Evolutionary conservation across 352 stramenopile species (phyloP), one percentile per base, ranked within the genome.

Genomic region (Phytophthora sp.): DNA sequence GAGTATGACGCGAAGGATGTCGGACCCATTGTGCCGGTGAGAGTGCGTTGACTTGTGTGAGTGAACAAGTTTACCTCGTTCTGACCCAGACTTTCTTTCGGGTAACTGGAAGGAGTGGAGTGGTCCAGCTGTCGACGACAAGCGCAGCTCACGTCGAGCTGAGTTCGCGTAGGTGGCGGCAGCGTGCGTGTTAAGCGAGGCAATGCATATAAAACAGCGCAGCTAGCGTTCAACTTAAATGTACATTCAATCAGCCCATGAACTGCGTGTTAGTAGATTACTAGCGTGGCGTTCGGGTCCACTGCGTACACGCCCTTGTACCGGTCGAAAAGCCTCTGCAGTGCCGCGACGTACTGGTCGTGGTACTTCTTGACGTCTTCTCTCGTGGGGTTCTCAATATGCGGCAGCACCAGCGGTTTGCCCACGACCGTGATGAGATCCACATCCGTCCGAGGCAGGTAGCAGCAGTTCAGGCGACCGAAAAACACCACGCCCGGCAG

Each of bases 331-430:
- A 98, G 72, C 7, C 49, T 56, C 46, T 85, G 79, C 50, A 98
- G 74, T 4, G 83, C 66, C 13, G 66, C 48, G 7, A 98, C 76
- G 63, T 98, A 98, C 39, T 89, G 63, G 8, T 72, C 57, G 69
- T 98, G 95, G 79, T 95, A 98, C 68, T 88, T 89, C 42, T 76
- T 60, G 2, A 98, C 83, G 28, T 98, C 91, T 26, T 97, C 84
- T 24, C 79, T 74, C 1, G 81, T 96, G 3, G 95, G 95, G 41
- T 96, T 41, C 35, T 83, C 72, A 57, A 98, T 95, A 39, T 79
- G 88, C 9, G 93, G 95, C 32, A 98, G 35, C 38, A 82, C 45
- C 23, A 98, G 60, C 13, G 35, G 79, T 42, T 87, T 87, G 10
- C 93, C 91, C 20, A 97, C 78, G 12, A 98, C 91, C 12, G 91